phyloP scores from a whole-genome alignment of 2,329 filamentous ascomycete species.

The Camptophora hylomeconis region DNA sequence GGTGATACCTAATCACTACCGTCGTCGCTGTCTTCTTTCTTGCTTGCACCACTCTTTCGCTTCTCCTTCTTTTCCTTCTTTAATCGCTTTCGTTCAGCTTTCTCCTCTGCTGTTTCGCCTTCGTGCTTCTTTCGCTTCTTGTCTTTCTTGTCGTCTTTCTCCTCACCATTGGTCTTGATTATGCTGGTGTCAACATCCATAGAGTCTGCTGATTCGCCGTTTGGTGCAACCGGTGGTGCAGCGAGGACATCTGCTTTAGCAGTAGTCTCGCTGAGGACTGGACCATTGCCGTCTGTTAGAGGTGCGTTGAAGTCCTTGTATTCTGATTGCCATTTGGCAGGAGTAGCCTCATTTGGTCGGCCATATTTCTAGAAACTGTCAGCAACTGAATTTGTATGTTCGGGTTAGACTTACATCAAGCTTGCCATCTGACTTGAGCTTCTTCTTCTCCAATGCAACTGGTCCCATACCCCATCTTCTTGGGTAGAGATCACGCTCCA shows the following conservation, averaged over 20 bases:
- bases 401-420: slow-evolving; percentile 52
- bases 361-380: slow-evolving; percentile 60
- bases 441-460: slow-evolving; percentile 94
- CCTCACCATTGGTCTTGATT: slow-evolving; percentile 24
- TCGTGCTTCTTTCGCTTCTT: slow-evolving; percentile 47
- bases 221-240: slow-evolving; percentile 18
- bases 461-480: slow-evolving; percentile 93
- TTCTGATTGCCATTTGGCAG: slow-evolving; percentile 78
- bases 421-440: slow-evolving; percentile 95
- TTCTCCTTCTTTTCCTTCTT: slow-evolving; percentile 44
- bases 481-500: slow-evolving; percentile 97
- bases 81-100: slow-evolving; percentile 35
- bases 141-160: slow-evolving; percentile 30
- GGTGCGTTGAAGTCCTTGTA: slow-evolving; percentile 79
- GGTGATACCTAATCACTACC: slow-evolving; percentile 15
- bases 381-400: slow-evolving; percentile 17
- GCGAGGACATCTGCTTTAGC: slow-evolving; percentile 24
- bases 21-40: slow-evolving; percentile 9
- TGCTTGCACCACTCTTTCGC: slow-evolving; percentile 21
- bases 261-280: slow-evolving; percentile 25
- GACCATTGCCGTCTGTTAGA: slow-evolving; percentile 25
- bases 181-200: slow-evolving; percentile 28
- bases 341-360: slow-evolving; percentile 80
- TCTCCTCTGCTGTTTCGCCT: slow-evolving; percentile 37
- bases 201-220: slow-evolving; percentile 26